phyloP scores from a whole-genome alignment of 2,329 filamentous ascomycete genomes.

The Trichoderma simmonsii region DNA sequence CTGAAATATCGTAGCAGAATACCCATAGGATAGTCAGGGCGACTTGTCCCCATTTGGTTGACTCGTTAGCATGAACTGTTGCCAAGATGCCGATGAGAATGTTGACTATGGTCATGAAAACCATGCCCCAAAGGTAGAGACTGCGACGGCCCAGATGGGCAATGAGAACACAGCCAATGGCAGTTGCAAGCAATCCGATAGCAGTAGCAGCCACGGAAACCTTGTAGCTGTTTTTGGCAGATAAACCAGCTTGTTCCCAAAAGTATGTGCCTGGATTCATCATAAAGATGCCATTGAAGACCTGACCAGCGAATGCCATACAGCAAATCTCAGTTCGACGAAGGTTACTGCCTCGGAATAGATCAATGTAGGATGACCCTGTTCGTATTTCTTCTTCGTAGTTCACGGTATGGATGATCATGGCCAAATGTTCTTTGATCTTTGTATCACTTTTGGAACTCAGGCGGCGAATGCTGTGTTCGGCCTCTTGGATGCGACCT shows the following conservation, averaged over 20 bases:
- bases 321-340: constrained; percentile 50
- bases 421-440: constrained; percentile 29
- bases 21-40: constrained; percentile 48
- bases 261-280: constrained; percentile 15
- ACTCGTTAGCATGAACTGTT: constrained; percentile 41
- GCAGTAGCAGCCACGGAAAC: constrained; percentile 10
- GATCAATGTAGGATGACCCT: constrained; percentile 41
- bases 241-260: constrained; percentile 10
- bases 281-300: constrained; percentile 10
- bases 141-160: constrained; percentile 43
- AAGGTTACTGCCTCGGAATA: constrained; percentile 43
- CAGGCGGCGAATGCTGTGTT: constrained; percentile 1
- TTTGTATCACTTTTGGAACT: constrained; percentile 5
- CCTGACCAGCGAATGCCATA: constrained; percentile 4
- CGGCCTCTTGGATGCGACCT: background rate
- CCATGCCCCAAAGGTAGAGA: constrained; percentile 43
- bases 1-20: constrained; percentile 44
- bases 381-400: constrained; percentile 35
- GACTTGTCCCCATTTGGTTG: constrained; percentile 40
- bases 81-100: constrained; percentile 38
- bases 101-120: constrained; percentile 33
- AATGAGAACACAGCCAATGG: constrained; percentile 41
- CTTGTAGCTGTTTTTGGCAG: constrained; percentile 11
- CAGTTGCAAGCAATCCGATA: constrained; percentile 35
- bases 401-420: constrained; percentile 43